Conservation (phyloP, 805 yeast genomes). For the Candida quercuum region DNA sequence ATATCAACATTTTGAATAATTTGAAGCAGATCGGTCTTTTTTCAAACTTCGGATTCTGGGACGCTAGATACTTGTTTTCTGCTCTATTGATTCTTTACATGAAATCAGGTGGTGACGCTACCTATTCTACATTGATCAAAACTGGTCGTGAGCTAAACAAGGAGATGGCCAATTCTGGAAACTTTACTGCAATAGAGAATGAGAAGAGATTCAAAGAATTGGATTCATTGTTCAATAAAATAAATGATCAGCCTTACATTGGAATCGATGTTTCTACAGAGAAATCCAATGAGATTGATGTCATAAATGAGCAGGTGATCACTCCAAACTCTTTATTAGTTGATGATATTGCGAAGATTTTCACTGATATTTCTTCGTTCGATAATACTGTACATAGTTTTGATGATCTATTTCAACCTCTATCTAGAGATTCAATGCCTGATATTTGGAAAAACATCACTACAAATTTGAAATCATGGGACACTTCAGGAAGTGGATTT, state of each 20-base stretch:
- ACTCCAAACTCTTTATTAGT: slow-evolving; percentile 15
- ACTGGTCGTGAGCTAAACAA: slow-evolving; percentile 21
- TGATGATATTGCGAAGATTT: slow-evolving; percentile 18
- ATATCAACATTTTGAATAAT: slow-evolving; percentile 24
- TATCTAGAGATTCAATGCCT: slow-evolving; percentile 14
- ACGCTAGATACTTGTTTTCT: slow-evolving; percentile 32
- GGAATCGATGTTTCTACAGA: no score
- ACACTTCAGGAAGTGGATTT: slow-evolving; percentile 10
- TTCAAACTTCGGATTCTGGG: slow-evolving; percentile 35
- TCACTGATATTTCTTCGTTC: slow-evolving; percentile 10
- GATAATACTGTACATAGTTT: slow-evolving; percentile 4
- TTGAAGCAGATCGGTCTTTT: slow-evolving; percentile 25
- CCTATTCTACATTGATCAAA: slow-evolving; percentile 15
- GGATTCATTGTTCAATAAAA: slow-evolving; percentile 16
- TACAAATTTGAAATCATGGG: slow-evolving; percentile 18
- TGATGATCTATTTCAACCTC: slow-evolving; percentile 13
- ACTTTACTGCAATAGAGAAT: slow-evolving; percentile 27
- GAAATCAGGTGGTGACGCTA: slow-evolving; percentile 18
- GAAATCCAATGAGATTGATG: no score
- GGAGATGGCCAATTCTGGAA: slow-evolving; percentile 25
- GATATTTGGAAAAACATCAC: slow-evolving; percentile 20
- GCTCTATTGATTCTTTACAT: slow-evolving; percentile 28
- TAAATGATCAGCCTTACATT: slow-evolving; percentile 9
- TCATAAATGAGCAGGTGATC: slow-evolving; percentile 2
- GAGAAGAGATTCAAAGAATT: slow-evolving; percentile 23